Base-by-base conservation (phyloP, 2,329 filamentous ascomycete species). In the Elsinoe australis region DNA sequence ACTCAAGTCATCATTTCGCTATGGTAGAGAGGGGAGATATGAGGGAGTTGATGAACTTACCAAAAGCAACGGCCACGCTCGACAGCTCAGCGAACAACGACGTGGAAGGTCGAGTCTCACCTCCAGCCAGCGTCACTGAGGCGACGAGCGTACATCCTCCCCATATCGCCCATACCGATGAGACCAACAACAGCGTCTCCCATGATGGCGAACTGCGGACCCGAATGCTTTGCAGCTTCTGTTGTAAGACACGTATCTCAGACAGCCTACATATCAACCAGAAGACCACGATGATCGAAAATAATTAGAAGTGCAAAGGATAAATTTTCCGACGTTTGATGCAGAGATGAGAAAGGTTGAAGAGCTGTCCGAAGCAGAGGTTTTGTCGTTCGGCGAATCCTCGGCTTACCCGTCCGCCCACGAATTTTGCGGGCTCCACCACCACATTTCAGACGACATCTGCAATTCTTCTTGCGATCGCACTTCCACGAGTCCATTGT, bases 121-220 rank as follows among this genome's bases (percentile, higher is more conserved):
- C 87, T 95, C 90, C 92, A 98, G 62, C 92, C 92, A 63, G 90
- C 92, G 63, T 80, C 79, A 67, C 87, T 88, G 61, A 98, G 78
- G 63, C 82, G 80, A 62, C 84, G 80, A 61, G 92, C 87, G 68
- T 98, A 98, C 87, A 98, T 94, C 76, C 84, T 94, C 61, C 92
- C 92, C 92, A 98, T 98, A 62, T 95, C 90, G 55, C 92, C 92
- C 89, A 98, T 95, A 52, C 92, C 92, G 65, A 98, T 98, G 62
- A 98, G 85, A 57, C 92, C 92, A 57, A 98, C 78, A 54, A 83
- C 80, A 64, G 87, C 87, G 61, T 77, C 73, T 58, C 82, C 78
- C 82, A 78, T 71, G 50, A 50, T 71, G 58, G 61, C 56, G 51
- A 19, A n/a, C n/a, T n/a, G n/a, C n/a, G n/a, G n/a, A n/a, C n/a